Evolutionary conservation across 441 rosid genomes (phyloP), one percentile per base, ranked within the genome.

Genomic region (Gossypium davidsonii): DNA sequence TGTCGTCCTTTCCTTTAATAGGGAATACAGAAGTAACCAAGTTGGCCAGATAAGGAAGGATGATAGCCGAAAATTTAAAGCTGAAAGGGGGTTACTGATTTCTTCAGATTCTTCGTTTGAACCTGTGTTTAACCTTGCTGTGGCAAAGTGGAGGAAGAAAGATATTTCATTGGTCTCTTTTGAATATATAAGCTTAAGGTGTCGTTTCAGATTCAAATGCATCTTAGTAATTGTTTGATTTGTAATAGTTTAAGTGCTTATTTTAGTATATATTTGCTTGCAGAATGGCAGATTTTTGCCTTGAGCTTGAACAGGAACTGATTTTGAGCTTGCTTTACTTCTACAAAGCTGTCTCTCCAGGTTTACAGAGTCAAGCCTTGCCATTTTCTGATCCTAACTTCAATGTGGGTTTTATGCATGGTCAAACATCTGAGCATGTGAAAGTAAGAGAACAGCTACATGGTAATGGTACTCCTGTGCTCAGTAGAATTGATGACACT

Each of bases 281-380:
- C 91, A 95, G 99, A 78, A 79, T 92, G 53, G 88, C 87, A 79
- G 88, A 87, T 82, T 92, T 93, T 75, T 81, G 78, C 74, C 96
- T 95, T 76, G 97, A 92, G 84, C 90, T 95, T 76, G 99, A 95
- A 80, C 92, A 91, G 82, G 97, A 93, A 85, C 78, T 91, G 53
- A 74, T 93, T 67, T 82, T 90, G 76, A 79, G 87, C 78, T 79
- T 95, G 85, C 84, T 90, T 25, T 91, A 91, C 81, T 90, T 87
- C 71, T 76, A 83, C 46, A 91, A 84, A 85, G 80, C 89, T 76
- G 81, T 86, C 73, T 89, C 86, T 81, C 89, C 87, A 70, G 86
- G 85, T 76, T 88, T 85, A 76, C 89, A 85, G 75, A 83, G 84
- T 80, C 75, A 82, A 79, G 80, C 75, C 73, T 79, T 87, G 76